Base-by-base conservation (phyloP, 257 asterid genomes). In the Scutellaria barbata region DNA sequence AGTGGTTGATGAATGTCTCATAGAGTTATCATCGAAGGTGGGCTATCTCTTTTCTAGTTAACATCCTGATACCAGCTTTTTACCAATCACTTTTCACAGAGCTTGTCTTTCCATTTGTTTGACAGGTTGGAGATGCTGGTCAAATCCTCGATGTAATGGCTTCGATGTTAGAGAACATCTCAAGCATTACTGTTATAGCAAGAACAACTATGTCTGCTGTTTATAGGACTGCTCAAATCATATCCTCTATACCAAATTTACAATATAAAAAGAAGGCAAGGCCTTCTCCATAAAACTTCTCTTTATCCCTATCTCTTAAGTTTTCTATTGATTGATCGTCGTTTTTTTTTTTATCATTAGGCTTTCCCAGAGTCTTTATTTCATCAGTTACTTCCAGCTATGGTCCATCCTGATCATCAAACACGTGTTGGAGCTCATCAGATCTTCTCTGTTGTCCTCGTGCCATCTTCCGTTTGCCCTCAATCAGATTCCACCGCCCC, bases 351-450 rank as follows among this genome's bases (percentile, higher is more conserved):
- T 56, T 30, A 47, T 64, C 10, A 75, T 66, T 79, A 90, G 99
- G 96, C 93, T 76, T 94, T 94, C 81, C 99, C 99, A 0, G 99
- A 94, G 82, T 86, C 96, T 61, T 81, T 94, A 60, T 94, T 94
- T 84, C 99, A 94, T 81, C 99, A 94, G 84, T 76, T 94, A 63
- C 87, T 94, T 71, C 96, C 92, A 66, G 98, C 96, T 33, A 94
- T 94, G 99, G 85, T 85, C 79, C 98, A 94, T 84, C 95, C 92
- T 13, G 99, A 94, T 78, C 92, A 85, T 40, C 96, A 91, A 76
- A 94, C 96, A 5, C 85, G 99, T 56, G 76, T 94, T 18, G 99
- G 96, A 74, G 99, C 96, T 78, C 99, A 94, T 72, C 87, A 86
- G 52, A 88, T 94, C 75, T 94, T 91, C 80, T 88, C 99, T 9